Evolutionary conservation across 495 filamentous ascomycete genomes (phyloP), one percentile per base, ranked within the genome.

Genomic region (Penicillium robsamsonii): DNA sequence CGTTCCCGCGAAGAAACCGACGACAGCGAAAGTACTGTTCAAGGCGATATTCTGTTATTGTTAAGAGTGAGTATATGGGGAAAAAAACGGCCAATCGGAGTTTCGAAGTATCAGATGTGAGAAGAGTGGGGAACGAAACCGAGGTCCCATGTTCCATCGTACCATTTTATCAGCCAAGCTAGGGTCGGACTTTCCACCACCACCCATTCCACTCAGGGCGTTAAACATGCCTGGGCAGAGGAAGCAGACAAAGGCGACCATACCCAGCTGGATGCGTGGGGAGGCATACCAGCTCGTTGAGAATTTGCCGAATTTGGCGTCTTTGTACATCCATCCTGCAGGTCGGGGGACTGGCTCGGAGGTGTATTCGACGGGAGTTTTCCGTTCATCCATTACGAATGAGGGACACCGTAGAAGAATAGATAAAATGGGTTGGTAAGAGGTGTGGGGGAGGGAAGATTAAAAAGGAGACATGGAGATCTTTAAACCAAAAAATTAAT

Each of bases 211-310:
- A 55, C 67, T 68, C 40, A 83, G 65, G 15, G 81, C 89, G 66
- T 93, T 94, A 76, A 88, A 93, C 82, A 83, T 84, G 68, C 88
- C 88, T 13, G 90, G 90, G 65, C 90, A 93, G 58, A 94, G 68
- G 79, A 94, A 93, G 70, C 90, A 95, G 42, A 92, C 89, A 48
- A 80, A 75, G 44, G 76, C 68, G 29, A 80, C 74, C 56, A 79
- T 66, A 29, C 66, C 65, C 30, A 80, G 61, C 66, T 80, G 77
- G 45, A 74, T 65, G 57, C 79, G 79, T n/a, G 89, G 89, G 43
- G 87, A 90, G 59, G 88, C 88, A 70, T 87, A 92, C 81, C 84
- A 90, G 35, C 79, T 75, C 10, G 84, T 52, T 46, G 74, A 78
- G 46, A 62, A 74, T 38, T 60, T 64, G 35, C 75, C 78, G 49